Conservation (phyloP, 768 basidiomycete genomes). For the Amyloporia xantha region DNA sequence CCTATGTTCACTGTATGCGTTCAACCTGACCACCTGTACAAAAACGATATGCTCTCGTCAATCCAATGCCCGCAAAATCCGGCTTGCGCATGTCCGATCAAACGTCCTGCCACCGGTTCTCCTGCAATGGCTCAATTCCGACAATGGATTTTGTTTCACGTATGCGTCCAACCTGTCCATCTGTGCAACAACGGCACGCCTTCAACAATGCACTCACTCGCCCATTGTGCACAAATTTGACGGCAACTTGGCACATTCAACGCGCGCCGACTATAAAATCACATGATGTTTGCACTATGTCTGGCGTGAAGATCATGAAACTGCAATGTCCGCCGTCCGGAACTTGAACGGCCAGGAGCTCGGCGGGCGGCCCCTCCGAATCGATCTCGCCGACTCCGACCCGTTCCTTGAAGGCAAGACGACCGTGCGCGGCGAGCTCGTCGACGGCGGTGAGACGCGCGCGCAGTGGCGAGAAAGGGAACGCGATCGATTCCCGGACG, state of each 20-base stretch:
- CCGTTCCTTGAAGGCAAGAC: conserved; percentile 90
- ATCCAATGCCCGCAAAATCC: background rate
- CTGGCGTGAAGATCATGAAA: conserved; percentile 84
- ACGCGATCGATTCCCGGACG: conserved; percentile 23
- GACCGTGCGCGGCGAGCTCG: conserved; percentile 74
- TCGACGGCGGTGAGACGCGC: conserved; percentile 61
- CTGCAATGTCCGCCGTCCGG: conserved; percentile 89
- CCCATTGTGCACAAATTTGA: background rate
- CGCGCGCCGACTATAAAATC: no score
- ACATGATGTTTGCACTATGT: background rate
- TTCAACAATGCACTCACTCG: background rate
- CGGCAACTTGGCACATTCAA: no score
- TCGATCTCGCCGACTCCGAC: conserved; percentile 91
- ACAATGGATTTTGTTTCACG: no score
- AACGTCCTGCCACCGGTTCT: background rate
- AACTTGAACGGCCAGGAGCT: conserved; percentile 93
- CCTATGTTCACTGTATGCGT: no score
- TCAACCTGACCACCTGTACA: background rate
- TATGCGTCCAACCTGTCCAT: background rate
- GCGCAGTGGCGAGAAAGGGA: conserved; percentile 50
- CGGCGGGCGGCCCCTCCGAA: conserved; percentile 86
- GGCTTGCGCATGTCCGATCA: background rate
- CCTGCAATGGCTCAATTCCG: background rate
- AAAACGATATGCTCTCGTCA: no score
- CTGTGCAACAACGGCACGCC: no score